Conservation (phyloP, 768 basidiomycete species). For the Punctularia strigosozonata region DNA sequence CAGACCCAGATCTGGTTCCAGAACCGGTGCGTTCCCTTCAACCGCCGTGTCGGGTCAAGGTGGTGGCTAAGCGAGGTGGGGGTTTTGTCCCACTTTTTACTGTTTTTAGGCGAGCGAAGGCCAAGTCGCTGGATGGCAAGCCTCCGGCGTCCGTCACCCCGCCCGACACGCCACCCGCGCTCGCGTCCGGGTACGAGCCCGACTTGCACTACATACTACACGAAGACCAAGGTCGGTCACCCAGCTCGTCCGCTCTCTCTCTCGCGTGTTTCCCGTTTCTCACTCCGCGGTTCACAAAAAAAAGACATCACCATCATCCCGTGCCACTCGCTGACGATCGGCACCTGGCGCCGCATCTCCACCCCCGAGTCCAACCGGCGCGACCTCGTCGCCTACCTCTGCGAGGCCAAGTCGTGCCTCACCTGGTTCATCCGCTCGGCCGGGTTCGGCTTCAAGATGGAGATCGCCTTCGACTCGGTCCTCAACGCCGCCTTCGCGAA, state of each 20-base stretch:
- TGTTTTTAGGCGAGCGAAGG: conserved; percentile 60
- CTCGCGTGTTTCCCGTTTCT: background rate
- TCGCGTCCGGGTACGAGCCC: conserved; percentile 38
- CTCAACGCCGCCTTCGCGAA: conserved; percentile 44
- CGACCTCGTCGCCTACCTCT: conserved; percentile 70
- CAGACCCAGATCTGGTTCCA: conserved; percentile 91
- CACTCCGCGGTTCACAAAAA: background rate
- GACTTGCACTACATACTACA: conserved; percentile 59
- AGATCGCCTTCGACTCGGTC: conserved; percentile 59
- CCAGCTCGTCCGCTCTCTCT: background rate
- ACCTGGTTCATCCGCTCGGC: conserved; percentile 72
- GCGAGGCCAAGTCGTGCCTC: conserved; percentile 50
- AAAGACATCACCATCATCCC: conserved; percentile 67
- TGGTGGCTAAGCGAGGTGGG: too few relatives aligned
- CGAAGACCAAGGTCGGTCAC: conserved; percentile 60
- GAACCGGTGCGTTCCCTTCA: conserved; percentile 42
- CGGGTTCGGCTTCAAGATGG: conserved; percentile 78
- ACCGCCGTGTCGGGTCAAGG: too few relatives aligned
- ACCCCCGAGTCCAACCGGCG: conserved; percentile 38
- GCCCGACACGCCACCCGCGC: conserved; percentile 39
- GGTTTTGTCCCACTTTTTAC: conserved; percentile 2
- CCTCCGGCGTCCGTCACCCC: conserved; percentile 22
- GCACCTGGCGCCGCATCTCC: conserved; percentile 68
- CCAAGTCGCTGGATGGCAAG: conserved; percentile 54
- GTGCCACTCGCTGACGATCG: conserved; percentile 63